Percentiles rank a stretch among this genome's conserved stretches.
Evolutionary conservation across 192 early-diverging fungal genomes (phyloP).

Genomic region (Backusella parvicylindrica): DNA sequence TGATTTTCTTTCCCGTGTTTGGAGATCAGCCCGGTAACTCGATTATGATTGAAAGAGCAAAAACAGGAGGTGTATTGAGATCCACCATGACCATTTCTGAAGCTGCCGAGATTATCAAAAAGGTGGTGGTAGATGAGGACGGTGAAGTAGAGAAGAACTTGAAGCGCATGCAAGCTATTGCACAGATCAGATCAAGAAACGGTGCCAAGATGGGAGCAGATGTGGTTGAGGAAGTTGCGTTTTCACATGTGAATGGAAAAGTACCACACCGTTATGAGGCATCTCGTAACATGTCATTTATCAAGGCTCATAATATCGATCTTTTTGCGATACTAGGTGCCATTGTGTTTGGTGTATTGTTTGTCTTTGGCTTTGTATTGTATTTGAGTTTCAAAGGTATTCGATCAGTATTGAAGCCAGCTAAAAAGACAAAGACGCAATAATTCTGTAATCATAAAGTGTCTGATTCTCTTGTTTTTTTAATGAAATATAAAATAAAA

Average conservation of each 20-base stretch:
- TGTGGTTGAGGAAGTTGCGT: conserved; percentile 25
- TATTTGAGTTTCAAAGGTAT: not conserved
- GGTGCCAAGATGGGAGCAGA: conserved; percentile 8
- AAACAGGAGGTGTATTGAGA: not conserved
- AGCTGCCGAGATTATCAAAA: not conserved
- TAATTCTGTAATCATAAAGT: not conserved
- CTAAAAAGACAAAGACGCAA: not conserved
- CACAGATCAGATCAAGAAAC: conserved; percentile 3
- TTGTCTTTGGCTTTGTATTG: not conserved
- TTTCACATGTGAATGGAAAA: not conserved
- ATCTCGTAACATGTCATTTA: conserved; percentile 15
- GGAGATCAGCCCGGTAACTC: conserved; percentile 16
- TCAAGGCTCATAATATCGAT: conserved; percentile 20
- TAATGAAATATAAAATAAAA: too few relatives aligned
- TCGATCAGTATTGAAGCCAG: not conserved
- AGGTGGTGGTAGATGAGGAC: not conserved
- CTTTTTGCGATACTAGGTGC: not conserved
- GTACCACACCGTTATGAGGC: conserved; percentile 17
- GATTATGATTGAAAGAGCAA: not conserved
- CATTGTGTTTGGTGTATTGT: not conserved
- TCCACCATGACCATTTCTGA: not conserved
- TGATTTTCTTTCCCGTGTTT: conserved; percentile 25
- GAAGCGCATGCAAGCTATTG: not conserved
- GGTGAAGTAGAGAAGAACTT: conserved; percentile 1
- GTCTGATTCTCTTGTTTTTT: too few relatives aligned